A percentile compares a stretch with the other conserved stretches of the same genome.
Evolutionary conservation across 2,329 filamentous ascomycete species (phyloP).

Genomic region (Claviceps lovelessii): DNA sequence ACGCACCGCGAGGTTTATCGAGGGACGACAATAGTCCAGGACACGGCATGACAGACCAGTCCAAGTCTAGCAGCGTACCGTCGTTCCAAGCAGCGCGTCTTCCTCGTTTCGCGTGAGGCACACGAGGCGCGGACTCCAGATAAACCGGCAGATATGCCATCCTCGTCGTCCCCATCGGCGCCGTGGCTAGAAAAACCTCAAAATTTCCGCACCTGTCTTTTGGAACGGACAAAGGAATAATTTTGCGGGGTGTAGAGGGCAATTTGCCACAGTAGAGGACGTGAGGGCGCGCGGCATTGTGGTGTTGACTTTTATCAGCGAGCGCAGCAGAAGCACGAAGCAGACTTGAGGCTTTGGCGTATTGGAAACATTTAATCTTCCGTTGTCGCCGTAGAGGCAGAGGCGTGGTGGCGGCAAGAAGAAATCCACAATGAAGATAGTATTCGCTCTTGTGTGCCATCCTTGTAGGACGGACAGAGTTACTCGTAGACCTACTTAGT

Average conservation of each 20-base stretch:
- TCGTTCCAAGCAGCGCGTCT: conserved; percentile 45
- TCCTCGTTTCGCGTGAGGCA: conserved; percentile 34
- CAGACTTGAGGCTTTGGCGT: neutral
- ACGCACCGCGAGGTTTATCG: neutral
- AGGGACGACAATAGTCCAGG: neutral
- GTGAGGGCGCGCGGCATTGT: neutral
- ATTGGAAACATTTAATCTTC: neutral
- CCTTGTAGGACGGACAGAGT: no score
- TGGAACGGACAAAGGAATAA: no score
- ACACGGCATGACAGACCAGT: neutral
- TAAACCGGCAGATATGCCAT: neutral
- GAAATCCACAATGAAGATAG: neutral
- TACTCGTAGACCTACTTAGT: no score
- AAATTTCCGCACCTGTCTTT: no score
- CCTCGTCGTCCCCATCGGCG: no score
- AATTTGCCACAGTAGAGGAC: neutral
- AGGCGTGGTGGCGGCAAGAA: neutral
- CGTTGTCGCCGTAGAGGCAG: neutral
- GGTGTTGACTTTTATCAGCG: neutral
- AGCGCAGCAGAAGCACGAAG: neutral
- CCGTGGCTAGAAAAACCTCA: no score
- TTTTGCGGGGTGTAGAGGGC: neutral
- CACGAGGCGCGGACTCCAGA: no score
- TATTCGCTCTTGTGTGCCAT: no score
- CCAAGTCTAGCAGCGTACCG: neutral